Evolutionary conservation across 306 rosid species (phyloP).

Genomic region (Vigna hirtella): DNA sequence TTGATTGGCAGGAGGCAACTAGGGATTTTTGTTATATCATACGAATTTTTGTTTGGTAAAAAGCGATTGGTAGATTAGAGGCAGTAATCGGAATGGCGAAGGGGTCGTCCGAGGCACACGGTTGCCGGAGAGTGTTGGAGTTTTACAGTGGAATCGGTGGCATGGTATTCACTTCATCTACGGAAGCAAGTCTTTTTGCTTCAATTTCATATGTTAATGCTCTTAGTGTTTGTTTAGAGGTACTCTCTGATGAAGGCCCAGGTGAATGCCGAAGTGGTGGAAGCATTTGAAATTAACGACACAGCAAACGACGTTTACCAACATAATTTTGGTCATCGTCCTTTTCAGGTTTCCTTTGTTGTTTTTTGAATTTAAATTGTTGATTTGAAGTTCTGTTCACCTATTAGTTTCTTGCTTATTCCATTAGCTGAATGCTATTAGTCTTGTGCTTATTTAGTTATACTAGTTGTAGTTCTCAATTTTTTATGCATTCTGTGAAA

Average conservation of each 20-base stretch:
- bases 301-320: conserved; percentile 86
- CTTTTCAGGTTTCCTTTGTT: conserved; percentile 67
- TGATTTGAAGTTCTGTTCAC: neutral
- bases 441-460: neutral
- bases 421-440: conserved; percentile 1
- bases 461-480: neutral
- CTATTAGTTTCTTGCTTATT: neutral
- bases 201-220: neutral
- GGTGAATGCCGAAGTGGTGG: conserved; percentile 67
- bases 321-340: conserved; percentile 84
- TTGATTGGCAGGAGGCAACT: neutral
- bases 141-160: conserved; percentile 98
- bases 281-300: conserved; percentile 92
- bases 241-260: conserved; percentile 73
- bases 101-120: conserved; percentile 6
- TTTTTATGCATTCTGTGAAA: neutral
- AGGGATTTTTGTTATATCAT: neutral
- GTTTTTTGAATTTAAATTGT: neutral
- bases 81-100: conserved; percentile 51
- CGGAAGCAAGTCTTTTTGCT: neutral
- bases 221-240: conserved; percentile 51
- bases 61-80: neutral
- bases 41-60: neutral
- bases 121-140: conserved; percentile 77
- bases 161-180: conserved; percentile 58